Evolutionary conservation across 768 basidiomycete species (phyloP), one percentile per base, ranked within the genome.

Genomic region (Tricholoma matsutake): DNA sequence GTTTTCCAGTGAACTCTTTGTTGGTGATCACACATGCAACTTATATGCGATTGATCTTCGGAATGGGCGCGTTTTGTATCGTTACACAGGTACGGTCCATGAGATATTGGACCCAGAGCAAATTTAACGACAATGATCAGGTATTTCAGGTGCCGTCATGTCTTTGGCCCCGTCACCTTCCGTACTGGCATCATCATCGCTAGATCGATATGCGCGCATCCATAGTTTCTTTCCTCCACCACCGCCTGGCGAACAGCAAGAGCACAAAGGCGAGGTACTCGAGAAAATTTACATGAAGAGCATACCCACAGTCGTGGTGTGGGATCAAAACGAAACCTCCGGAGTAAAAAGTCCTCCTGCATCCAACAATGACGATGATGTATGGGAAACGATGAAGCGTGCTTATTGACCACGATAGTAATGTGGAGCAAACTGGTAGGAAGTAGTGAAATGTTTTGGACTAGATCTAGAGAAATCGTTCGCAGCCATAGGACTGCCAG

Each of bases 181-280:
- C 5, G 64, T 80, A 28, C 67, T 94, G 39, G 84, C 81, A 1
- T 91, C 91, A 0, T 78, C 82, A 1, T 78, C 89, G 14, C 76
- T 85, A 47, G 91, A 93, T 71, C 84, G 89, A 43, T 92, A 83
- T 72, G 73, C 83, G 20, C 85, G 92, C 34, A 74, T 93, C 47
- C 90, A 92, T 69, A 86, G 82, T 64, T 78, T 78, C 58, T 71
- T 84, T 22, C 86, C 83, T 16, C 83, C 87, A 3, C 14, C 67
- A 14, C 71, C 77, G 62, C 74, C 71, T 1, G 81, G 81, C n/a
- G 71, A 81, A 57, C 80, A 78, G 59, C 82, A 83, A 61, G 82
- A 86, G 53, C 71, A 75, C 47, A 87, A 82, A 65, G 88, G 91
- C 7, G 69, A 79, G 54, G 79, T 89, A 14, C 69, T 89, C 4